phyloP scores from a whole-genome alignment of 257 asterid species.

The Catharanthus roseus region DNA sequence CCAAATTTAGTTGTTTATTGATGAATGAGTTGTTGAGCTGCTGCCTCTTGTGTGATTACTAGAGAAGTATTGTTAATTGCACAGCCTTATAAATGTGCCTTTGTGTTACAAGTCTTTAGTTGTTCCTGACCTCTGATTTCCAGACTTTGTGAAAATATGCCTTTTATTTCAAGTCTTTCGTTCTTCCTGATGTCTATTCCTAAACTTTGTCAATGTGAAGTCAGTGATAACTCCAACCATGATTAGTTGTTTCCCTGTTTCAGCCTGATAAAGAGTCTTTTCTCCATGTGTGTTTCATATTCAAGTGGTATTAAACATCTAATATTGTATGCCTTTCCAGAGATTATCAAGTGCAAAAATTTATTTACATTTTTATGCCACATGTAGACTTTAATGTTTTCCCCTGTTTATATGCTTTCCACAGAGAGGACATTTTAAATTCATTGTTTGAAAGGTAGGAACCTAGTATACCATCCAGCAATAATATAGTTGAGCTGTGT shows the following conservation, averaged over 20 bases:
- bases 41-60: constrained; percentile 1
- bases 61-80: not conserved
- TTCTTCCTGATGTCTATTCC: not conserved
- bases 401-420: not conserved
- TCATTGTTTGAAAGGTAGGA: not conserved
- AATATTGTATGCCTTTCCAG: not conserved
- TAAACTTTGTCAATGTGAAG: not conserved
- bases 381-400: not conserved
- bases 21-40: constrained; percentile 24
- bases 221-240: not conserved
- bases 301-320: not conserved
- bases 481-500: not conserved
- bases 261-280: not conserved
- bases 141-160: not conserved
- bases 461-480: not conserved
- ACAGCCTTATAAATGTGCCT: not conserved
- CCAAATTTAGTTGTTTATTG: not conserved
- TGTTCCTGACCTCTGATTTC: not conserved
- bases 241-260: not conserved
- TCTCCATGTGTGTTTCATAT: not conserved
- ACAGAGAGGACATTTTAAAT: not conserved
- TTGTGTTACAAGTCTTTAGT: not conserved
- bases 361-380: not conserved
- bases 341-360: no score
- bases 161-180: not conserved